These are phyloP conservation scores for Hyaloscypha finlandica DNA, from an alignment of 495 filamentous ascomycete species.

Conservation along the genomic window DNA sequence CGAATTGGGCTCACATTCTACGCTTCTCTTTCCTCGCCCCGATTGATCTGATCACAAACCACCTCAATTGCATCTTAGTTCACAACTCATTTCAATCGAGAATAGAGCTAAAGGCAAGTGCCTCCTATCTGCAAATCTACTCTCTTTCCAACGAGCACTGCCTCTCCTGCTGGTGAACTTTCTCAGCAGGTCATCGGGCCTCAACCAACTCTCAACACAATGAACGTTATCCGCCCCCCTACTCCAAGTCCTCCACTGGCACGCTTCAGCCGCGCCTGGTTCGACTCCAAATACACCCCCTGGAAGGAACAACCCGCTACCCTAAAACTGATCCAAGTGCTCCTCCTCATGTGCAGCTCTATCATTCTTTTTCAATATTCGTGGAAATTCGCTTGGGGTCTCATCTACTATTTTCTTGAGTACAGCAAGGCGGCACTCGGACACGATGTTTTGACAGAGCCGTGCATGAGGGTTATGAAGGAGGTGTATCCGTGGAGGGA, in stretches of 20 bases:
- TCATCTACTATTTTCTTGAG: background rate
- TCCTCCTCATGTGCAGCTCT: background rate
- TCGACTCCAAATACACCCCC: background rate
- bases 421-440: background rate
- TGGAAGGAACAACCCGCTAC: background rate
- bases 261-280: background rate
- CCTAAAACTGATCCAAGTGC: background rate
- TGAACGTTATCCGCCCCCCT: background rate
- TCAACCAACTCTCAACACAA: background rate
- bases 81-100: no score
- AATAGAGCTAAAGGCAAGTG: no score
- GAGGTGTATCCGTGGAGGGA: background rate
- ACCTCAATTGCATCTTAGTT: no score
- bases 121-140: no score
- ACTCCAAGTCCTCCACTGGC: background rate
- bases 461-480: background rate
- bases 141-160: no score
- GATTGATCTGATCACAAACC: no score
- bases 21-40: background rate
- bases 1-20: background rate
- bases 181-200: background rate
- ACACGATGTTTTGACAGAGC: background rate
- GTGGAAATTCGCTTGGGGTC: background rate
- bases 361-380: background rate
- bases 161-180: background rate